Evolutionary conservation across 108 stramenopile species (phyloP).

Genomic region (Ochromonas danica): DNA sequence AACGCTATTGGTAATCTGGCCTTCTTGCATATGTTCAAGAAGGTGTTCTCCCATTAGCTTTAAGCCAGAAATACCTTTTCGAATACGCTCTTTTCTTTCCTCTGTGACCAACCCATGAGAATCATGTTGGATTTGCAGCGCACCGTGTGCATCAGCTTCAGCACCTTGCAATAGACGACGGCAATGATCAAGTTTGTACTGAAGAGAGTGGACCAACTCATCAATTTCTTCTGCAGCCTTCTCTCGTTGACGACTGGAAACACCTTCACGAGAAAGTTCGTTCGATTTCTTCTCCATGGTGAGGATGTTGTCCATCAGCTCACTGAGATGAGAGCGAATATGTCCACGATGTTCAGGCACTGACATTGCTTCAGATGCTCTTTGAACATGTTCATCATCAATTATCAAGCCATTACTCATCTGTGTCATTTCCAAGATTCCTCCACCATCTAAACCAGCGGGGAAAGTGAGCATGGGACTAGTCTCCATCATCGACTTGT

Average conservation of each 20-base stretch:
- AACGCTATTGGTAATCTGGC: background rate
- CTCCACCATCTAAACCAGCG: background rate
- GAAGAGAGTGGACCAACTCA: background rate
- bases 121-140: background rate
- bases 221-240: background rate
- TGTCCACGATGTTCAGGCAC: background rate
- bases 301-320: background rate
- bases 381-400: background rate
- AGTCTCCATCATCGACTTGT: background rate
- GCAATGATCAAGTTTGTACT: conserved; percentile 27
- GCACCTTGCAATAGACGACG: background rate
- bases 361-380: background rate
- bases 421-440: background rate
- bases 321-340: background rate
- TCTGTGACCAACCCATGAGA: background rate
- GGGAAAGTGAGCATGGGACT: background rate
- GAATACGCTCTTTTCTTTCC: background rate
- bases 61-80: background rate
- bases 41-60: background rate
- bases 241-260: background rate
- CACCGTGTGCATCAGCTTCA: background rate
- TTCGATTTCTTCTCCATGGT: conserved; percentile 6
- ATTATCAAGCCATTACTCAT: background rate
- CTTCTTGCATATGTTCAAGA: background rate
- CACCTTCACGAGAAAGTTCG: background rate